Conservation (phyloP, 108 stramenopile species). For the Seminavis robusta region DNA sequence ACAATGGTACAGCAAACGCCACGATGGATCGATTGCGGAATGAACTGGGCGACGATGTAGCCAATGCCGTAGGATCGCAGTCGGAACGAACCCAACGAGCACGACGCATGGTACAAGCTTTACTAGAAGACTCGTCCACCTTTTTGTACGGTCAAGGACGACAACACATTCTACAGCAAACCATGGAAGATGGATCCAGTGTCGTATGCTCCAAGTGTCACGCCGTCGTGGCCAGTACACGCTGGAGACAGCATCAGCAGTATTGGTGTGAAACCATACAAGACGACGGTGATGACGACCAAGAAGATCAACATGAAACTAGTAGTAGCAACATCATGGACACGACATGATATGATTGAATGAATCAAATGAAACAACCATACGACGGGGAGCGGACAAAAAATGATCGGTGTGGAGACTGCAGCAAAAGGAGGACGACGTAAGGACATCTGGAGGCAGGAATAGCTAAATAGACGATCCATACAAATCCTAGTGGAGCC, state of each 20-base stretch:
- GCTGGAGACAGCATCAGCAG: conserved; percentile 38
- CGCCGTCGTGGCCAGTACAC: conserved; percentile 26
- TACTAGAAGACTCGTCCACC: conserved; percentile 32
- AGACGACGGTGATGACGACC: neutral
- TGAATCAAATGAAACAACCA: too few relatives aligned
- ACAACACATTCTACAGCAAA: conserved; percentile 39
- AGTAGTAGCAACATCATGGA: neutral
- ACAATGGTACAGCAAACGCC: conserved; percentile 11
- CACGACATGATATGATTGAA: too few relatives aligned
- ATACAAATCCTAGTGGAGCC: too few relatives aligned
- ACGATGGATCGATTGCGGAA: conserved; percentile 33
- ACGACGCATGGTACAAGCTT: conserved; percentile 34
- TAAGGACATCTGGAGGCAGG: too few relatives aligned
- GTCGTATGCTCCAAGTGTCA: conserved; percentile 44
- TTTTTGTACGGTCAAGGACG: too few relatives aligned
- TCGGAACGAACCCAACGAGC: conserved; percentile 20
- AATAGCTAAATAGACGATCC: too few relatives aligned
- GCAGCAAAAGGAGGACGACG: too few relatives aligned
- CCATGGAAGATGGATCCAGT: conserved; percentile 50
- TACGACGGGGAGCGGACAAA: too few relatives aligned
- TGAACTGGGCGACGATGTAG: conserved; percentile 42
- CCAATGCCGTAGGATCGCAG: conserved; percentile 16
- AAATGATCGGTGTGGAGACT: too few relatives aligned
- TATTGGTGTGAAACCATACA: conserved; percentile 34
- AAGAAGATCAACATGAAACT: conserved; percentile 4